Percentiles rank a stretch among this genome's conserved stretches.
Conservation (phyloP, 2,329 filamentous ascomycete genomes). For the Fusarium chuoi region DNA sequence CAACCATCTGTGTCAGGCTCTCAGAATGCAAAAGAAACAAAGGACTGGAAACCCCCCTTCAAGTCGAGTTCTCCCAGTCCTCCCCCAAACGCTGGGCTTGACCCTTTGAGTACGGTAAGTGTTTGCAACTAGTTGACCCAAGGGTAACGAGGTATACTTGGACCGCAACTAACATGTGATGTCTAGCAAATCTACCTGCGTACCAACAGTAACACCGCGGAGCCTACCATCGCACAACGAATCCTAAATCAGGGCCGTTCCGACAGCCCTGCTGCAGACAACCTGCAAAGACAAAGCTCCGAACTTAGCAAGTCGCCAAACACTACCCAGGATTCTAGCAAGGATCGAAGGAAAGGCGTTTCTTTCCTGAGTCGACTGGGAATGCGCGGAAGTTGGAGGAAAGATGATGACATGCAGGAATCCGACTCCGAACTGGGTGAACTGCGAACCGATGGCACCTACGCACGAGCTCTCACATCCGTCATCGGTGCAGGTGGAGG, state of each 20-base stretch:
- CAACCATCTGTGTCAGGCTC: conserved; percentile 68
- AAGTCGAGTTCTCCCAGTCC: conserved; percentile 42
- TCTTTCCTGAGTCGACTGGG: conserved; percentile 87
- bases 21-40: conserved; percentile 50
- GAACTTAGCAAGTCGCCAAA: conserved; percentile 54
- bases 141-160: neutral
- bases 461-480: conserved; percentile 84
- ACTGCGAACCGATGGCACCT: conserved; percentile 78
- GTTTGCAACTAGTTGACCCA: neutral
- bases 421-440: conserved; percentile 78
- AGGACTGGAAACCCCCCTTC: conserved; percentile 45
- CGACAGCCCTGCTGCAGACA: conserved; percentile 62
- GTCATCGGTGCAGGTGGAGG: conserved; percentile 73
- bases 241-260: conserved; percentile 63
- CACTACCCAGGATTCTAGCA: conserved; percentile 57
- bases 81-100: conserved; percentile 46
- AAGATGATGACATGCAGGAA: conserved; percentile 67
- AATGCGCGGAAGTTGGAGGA: conserved; percentile 80
- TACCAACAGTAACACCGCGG: conserved; percentile 49
- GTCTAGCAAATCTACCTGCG: conserved; percentile 54
- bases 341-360: conserved; percentile 81
- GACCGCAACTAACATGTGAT: conserved; percentile 10
- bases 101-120: conserved; percentile 53
- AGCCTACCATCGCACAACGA: conserved; percentile 63
- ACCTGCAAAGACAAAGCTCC: conserved; percentile 51